Evolutionary conservation across 805 yeast species (phyloP), one percentile per base, ranked within the genome.

Genomic region (Saccharomyces cerevisiae): DNA sequence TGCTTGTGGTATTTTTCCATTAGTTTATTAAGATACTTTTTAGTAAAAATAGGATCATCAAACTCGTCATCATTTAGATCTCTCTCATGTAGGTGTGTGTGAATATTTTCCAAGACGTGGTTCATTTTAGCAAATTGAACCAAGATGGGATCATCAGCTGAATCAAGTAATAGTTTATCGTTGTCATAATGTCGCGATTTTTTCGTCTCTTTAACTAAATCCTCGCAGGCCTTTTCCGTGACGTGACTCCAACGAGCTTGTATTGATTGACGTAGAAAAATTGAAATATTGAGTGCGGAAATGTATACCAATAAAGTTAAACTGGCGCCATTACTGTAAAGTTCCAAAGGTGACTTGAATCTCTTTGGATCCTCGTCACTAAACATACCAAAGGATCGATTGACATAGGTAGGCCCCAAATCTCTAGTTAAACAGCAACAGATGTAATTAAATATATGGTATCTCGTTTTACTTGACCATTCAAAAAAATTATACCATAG

Each of bases 401-500:
- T 80, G 64, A 28, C 85, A 80, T 26, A 81, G 4, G 59, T 80
- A 4, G 89, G 76, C 0, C 96, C 96, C 52, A 90, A 70, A 66
- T 90, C 97, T 61, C 82, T 85, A 1, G 87, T 77, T 69, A 90
- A 74, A 3, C 85, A 75, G 13, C 84, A 80, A 51, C 90, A 82
- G 24, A 88, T 72, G 13, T 80, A 73, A 53, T 82, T 80, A 58
- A 88, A 76, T 51, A 89, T 73, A 65, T 87, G 94, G 59, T 84
- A 83, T 49, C 95, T 79, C 54, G 95, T 80, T 61, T 86, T 87
- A 58, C 83, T 87, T 59, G 87, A 87, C 60, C 87, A 73, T 68
- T 89, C 96, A 0, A 96, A 87, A 3, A 88, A 80, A 59, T 86
- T 87, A 65, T 89, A 89, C 96, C 96, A 90, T 29, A 84, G 68